Conservation (phyloP, 2,329 filamentous ascomycete genomes). For the Ceratocystis cacaofunesta region DNA sequence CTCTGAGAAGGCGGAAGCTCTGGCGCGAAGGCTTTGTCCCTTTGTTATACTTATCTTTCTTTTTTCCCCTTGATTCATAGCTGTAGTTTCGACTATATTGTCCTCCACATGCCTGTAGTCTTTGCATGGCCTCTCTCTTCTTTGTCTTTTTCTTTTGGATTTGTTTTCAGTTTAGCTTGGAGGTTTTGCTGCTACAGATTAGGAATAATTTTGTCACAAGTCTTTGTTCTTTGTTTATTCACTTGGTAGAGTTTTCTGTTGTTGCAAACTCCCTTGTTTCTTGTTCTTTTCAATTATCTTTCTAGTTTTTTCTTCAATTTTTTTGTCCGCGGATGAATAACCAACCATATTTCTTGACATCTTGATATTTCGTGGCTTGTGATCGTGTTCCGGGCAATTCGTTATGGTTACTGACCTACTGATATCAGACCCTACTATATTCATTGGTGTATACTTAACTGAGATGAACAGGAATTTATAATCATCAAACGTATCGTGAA, state of each 20-base stretch:
- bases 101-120: neutral
- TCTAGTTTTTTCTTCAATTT: neutral
- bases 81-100: neutral
- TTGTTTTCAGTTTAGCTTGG: neutral
- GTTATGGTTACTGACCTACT: no score
- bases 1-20: neutral
- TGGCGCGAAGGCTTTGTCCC: neutral
- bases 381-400: neutral
- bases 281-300: neutral
- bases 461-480: neutral
- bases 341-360: no score
- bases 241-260: neutral
- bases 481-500: neutral
- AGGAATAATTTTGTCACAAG: neutral
- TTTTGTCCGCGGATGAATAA: neutral
- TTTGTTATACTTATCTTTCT: neutral
- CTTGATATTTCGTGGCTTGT: neutral
- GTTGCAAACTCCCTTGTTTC: neutral
- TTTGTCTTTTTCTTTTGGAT: neutral
- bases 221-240: neutral
- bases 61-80: conserved; percentile 1
- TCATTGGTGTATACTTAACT: neutral
- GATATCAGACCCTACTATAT: neutral
- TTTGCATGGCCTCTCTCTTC: neutral
- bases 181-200: neutral